A percentile compares a stretch with the other conserved stretches of the same genome.
Conservation (phyloP, 495 filamentous ascomycete genomes). For the Lasiosphaeris hirsuta region DNA sequence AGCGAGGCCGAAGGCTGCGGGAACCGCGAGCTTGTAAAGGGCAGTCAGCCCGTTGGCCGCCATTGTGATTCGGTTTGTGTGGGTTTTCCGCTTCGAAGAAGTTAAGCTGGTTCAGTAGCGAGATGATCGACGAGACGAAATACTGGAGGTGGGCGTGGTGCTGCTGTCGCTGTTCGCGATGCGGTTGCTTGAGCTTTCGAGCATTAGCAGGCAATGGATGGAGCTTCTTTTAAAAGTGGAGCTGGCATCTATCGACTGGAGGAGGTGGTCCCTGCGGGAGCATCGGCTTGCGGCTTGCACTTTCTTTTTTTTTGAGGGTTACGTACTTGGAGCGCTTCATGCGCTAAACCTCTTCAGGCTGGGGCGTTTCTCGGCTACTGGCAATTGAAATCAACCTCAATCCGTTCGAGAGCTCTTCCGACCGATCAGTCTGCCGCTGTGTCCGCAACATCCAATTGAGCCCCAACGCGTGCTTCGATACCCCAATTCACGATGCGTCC, state of each 20-base stretch:
- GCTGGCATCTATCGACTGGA: conserved; percentile 1
- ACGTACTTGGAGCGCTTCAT: background rate
- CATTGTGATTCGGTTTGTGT: conserved; percentile 30
- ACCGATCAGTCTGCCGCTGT: conserved; percentile 4
- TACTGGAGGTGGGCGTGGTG: conserved; percentile 8
- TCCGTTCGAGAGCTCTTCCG: conserved; percentile 22
- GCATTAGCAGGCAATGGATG: conserved; percentile 11
- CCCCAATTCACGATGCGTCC: conserved; percentile 59
- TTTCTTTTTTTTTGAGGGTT: conserved; percentile 7
- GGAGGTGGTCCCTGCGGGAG: conserved; percentile 1
- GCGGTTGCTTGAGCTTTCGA: conserved; percentile 6
- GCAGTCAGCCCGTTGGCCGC: conserved; percentile 57
- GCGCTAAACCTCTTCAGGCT: conserved; percentile 39
- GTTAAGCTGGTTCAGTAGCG: background rate
- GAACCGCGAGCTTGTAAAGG: conserved; percentile 69
- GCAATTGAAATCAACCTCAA: conserved; percentile 32
- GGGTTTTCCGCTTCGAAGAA: conserved; percentile 24
- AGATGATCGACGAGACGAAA: conserved; percentile 10
- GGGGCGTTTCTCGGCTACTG: conserved; percentile 29
- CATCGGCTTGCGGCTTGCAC: conserved; percentile 12
- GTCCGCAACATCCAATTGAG: conserved; percentile 30
- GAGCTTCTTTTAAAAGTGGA: conserved; percentile 27
- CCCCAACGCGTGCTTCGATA: conserved; percentile 21
- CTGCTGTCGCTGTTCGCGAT: conserved; percentile 2
- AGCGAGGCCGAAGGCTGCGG: conserved; percentile 58